Conservation (phyloP, 306 rosid species). For the Bauhinia variegata region DNA sequence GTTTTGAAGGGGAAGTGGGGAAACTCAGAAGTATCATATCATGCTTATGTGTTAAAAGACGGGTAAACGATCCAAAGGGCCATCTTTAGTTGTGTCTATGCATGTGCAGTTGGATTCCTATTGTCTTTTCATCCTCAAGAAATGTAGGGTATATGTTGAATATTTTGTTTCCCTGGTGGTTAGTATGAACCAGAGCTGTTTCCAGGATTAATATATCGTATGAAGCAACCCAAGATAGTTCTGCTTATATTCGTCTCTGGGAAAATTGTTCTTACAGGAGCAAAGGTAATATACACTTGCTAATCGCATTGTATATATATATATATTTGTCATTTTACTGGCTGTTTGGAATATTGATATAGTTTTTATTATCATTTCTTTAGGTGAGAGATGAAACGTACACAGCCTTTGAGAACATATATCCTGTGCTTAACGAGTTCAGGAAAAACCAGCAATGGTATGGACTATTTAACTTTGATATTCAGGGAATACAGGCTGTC, state of each 20-base stretch:
- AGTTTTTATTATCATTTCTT: not conserved
- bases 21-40: not conserved
- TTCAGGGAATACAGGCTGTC: too few relatives aligned
- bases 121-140: slow-evolving; percentile 4
- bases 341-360: not conserved
- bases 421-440: slow-evolving; percentile 89
- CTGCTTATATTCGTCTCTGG: slow-evolving; percentile 93
- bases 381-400: slow-evolving; percentile 95
- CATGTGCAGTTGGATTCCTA: not conserved
- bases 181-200: slow-evolving; percentile 98
- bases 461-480: too few relatives aligned
- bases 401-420: slow-evolving; percentile 92
- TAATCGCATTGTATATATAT: too few relatives aligned
- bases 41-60: slow-evolving; percentile 6
- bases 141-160: slow-evolving; percentile 25
- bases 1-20: not conserved
- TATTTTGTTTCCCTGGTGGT: slow-evolving; percentile 14
- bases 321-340: too few relatives aligned
- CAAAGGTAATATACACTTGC: too few relatives aligned
- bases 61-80: not conserved
- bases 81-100: slow-evolving; percentile 5
- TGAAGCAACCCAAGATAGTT: slow-evolving; percentile 98
- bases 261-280: slow-evolving; percentile 94
- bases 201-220: slow-evolving; percentile 92
- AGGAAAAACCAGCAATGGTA: slow-evolving; percentile 94